Conservation (phyloP, 768 basidiomycete genomes). For the Serendipita sp. region DNA sequence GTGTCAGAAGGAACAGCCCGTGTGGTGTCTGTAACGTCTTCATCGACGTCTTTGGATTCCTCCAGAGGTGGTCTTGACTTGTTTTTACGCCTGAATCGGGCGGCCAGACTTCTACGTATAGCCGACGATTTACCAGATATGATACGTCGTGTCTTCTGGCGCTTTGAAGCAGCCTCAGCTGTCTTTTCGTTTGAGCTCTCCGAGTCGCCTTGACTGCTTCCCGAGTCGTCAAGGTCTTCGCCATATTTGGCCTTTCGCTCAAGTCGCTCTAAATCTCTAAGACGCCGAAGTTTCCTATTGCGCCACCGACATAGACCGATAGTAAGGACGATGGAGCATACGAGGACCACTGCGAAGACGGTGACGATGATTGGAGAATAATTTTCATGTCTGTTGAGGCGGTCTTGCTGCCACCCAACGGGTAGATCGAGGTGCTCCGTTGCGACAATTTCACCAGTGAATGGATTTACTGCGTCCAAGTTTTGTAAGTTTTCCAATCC, state of each 20-base stretch:
- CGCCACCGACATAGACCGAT: conserved; percentile 5
- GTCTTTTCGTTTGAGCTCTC: background rate
- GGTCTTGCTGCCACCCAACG: background rate
- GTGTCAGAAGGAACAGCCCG: too few species aligned
- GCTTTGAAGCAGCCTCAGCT: background rate
- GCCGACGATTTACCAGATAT: background rate
- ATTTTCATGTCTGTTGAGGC: background rate
- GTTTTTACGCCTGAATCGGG: background rate
- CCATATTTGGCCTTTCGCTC: background rate
- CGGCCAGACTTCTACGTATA: background rate
- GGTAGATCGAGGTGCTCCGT: background rate
- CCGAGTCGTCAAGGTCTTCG: background rate
- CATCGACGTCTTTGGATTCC: too few species aligned
- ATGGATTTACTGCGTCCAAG: background rate
- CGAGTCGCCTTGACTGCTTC: background rate
- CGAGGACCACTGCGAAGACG: background rate
- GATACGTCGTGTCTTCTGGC: background rate
- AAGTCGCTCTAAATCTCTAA: background rate
- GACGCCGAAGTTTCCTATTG: background rate
- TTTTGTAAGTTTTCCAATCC: background rate
- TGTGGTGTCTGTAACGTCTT: too few species aligned
- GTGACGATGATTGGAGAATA: background rate
- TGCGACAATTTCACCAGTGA: background rate
- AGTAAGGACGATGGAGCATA: background rate
- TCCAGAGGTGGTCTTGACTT: background rate